Evolutionary conservation across 1,284 basidiomycete genomes (phyloP).

Genomic region (Heliocybe sulcata): DNA sequence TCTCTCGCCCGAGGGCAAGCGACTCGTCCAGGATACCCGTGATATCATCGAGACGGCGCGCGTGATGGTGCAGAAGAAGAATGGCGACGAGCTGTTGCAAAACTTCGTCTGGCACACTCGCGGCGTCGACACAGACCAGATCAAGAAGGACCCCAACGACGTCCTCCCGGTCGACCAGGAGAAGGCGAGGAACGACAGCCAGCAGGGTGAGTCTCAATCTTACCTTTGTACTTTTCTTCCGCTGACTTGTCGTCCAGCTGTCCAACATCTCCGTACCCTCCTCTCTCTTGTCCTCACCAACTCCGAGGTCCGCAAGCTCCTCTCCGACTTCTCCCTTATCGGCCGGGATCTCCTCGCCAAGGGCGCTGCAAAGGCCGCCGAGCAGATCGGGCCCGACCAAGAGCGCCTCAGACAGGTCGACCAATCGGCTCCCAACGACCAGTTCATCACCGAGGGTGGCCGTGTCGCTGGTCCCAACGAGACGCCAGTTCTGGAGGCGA

Average conservation of each 20-base stretch:
- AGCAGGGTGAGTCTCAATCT: slow-evolving; percentile 37
- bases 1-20: slow-evolving; percentile 73
- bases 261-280: slow-evolving; percentile 81
- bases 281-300: slow-evolving; percentile 83
- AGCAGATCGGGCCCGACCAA: slow-evolving; percentile 59
- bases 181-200: slow-evolving; percentile 51
- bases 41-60: slow-evolving; percentile 70
- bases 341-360: slow-evolving; percentile 85
- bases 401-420: slow-evolving; percentile 64
- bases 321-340: slow-evolving; percentile 76
- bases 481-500: slow-evolving; percentile 8
- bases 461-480: slow-evolving; percentile 26
- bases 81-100: slow-evolving; percentile 85
- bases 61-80: slow-evolving; percentile 73
- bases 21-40: slow-evolving; percentile 68
- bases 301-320: slow-evolving; percentile 85
- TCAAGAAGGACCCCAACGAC: slow-evolving; percentile 36
- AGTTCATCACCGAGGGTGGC: slow-evolving; percentile 47
- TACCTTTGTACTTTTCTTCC: not conserved
- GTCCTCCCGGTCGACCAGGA: slow-evolving; percentile 44
- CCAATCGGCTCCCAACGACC: slow-evolving; percentile 57
- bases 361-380: slow-evolving; percentile 71
- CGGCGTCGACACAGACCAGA: slow-evolving; percentile 38
- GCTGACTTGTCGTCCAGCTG: slow-evolving; percentile 35
- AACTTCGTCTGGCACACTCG: slow-evolving; percentile 77